Base-by-base conservation (phyloP, 2,329 filamentous ascomycete species). In the Aureobasidium leucospermi region DNA sequence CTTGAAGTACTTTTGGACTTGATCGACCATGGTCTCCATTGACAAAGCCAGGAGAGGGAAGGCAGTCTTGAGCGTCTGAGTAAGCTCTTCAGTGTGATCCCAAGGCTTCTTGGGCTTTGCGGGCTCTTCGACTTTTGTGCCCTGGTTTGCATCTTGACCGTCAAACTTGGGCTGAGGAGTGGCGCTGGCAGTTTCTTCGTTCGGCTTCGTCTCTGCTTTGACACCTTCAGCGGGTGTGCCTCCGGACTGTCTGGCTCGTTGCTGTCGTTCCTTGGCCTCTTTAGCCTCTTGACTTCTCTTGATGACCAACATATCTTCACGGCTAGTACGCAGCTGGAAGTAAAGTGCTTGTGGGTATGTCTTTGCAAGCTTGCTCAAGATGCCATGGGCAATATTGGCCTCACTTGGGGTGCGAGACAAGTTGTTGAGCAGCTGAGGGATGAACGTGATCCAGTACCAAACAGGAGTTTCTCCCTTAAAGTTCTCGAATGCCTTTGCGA, bases 391-490 rank as follows among this genome's bases (percentile, higher is more conserved):
- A 49, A 95, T 87, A 4, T 86, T 85, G 11, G 91, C 93, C 74
- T 99, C 95, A 32, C 67, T 67, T 67, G 93, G 92, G 69, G 67
- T 69, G 13, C 96, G 87, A 2, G 89, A 90, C 53, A 99, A 80
- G 56, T 93, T 94, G 45, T 90, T 93, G 34, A 99, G 83, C 43
- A 99, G 81, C 73, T 99, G 94, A 16, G 94, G 94, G 64, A 99
- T 97, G 72, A 96, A 99, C 0, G 93, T 97, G 66, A 97, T 96
- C 94, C 94, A 99, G 76, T 97, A 99, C 94, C 94, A 99, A 11
- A 96, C 90, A 0, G 92, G 91, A 2, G 91, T 96, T 67, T 99
- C 95, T 55, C 94, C 94, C 78, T 97, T 96, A 77, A 94, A 99
- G 66, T 93, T 90, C 65, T 96, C 90, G 65, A 96, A 99, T 11